Evolutionary conservation across 306 rosid genomes (phyloP), one percentile per base, ranked within the genome.

Genomic region (Trifolium repens): DNA sequence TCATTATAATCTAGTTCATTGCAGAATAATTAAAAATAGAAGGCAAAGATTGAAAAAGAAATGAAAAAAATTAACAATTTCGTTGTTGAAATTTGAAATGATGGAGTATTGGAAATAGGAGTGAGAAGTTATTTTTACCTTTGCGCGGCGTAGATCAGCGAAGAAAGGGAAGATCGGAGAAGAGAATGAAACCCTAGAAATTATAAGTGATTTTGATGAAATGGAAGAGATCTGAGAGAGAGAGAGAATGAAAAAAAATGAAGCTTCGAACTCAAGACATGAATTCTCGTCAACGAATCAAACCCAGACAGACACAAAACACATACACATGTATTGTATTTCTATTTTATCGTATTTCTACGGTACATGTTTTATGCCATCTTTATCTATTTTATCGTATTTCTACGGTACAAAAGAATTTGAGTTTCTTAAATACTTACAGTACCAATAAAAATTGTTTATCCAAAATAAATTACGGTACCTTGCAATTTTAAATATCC

Each of bases 231-330:
- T 22, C 24, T 22, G 1, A 22, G 44, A 44, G 84, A 79, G 68
- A 52, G 50, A 67, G 76, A 80, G 71, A 63, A 59, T 27, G 5
- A 12, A 58, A 16, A 26, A 72, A 37, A 66, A 2, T 34, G 69
- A 82, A 87, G 78, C 80, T 83, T 83, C 78, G 8, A 37, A 59
- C 72, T 54, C 60, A 85, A 73, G 78, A 67, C 65, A 67, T 43
- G 15, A 64, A n/a, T n/a, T 39, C 55, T 22, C 34, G 17, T 22
- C 72, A 47, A 27, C 19, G 67, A 61, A 32, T 14, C 1, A 61
- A 61, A 61, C 43, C 67, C 67, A 61, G 17, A 59, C 4, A 59
- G 19, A 59, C 5, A 59, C 30, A 0, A 59, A 7, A 27, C 55
- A 24, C 14, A 13, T 1, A 14, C 58, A 60, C 58, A 59, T 44